Percentiles rank a stretch among this genome's conserved stretches.
phyloP scores from a whole-genome alignment of 345 rosid genomes.

The Linum usitatissimum region DNA sequence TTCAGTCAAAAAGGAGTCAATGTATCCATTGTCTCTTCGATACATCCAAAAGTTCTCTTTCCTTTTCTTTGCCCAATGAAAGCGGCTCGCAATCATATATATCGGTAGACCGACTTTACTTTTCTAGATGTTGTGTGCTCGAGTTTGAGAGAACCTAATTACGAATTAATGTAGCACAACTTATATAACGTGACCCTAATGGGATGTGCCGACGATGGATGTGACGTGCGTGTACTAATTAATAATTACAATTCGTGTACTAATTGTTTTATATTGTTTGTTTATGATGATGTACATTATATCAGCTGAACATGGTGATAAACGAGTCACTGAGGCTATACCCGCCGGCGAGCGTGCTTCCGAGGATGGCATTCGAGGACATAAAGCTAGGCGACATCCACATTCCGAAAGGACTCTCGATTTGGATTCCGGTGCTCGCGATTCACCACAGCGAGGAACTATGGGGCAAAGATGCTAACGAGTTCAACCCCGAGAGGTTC shows the following conservation, averaged over 20 bases:
- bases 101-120: neutral
- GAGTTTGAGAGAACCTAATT: too few relatives aligned
- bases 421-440: slow-evolving; percentile 92
- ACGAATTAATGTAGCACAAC: too few relatives aligned
- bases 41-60: neutral
- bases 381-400: slow-evolving; percentile 62
- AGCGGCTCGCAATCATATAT: neutral
- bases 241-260: neutral
- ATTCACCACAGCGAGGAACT: slow-evolving; percentile 75
- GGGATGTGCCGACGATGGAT: too few relatives aligned
- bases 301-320: slow-evolving; percentile 83
- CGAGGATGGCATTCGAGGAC: slow-evolving; percentile 89
- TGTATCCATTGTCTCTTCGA: neutral
- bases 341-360: slow-evolving; percentile 82
- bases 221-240: neutral
- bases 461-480: slow-evolving; percentile 86
- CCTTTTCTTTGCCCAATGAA: neutral
- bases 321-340: slow-evolving; percentile 82
- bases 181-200: too few relatives aligned
- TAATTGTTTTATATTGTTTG: neutral
- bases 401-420: slow-evolving; percentile 79
- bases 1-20: neutral
- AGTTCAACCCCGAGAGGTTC: slow-evolving; percentile 78
- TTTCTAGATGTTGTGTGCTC: too few relatives aligned
- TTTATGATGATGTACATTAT: neutral